Percentiles rank a stretch among this genome's conserved stretches.
Conservation (phyloP, 805 yeast genomes). For the Ogataea henricii region DNA sequence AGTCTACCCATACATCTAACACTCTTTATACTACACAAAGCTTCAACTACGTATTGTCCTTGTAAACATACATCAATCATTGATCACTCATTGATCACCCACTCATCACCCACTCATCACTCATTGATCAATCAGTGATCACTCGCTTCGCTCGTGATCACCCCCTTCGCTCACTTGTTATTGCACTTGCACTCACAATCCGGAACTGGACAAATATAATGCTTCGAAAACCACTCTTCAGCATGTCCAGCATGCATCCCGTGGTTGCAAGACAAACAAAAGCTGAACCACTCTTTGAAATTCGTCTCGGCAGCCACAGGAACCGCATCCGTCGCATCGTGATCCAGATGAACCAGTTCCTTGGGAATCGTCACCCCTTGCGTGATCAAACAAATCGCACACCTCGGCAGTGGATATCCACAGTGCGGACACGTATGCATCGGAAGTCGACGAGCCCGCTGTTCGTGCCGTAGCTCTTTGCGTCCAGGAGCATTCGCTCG, state of each 20-base stretch:
- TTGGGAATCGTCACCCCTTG: slow-evolving; percentile 66
- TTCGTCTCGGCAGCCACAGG: slow-evolving; percentile 38
- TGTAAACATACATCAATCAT: no score
- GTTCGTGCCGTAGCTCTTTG: slow-evolving; percentile 3
- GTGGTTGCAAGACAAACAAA: slow-evolving; percentile 88
- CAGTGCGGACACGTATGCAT: slow-evolving; percentile 70
- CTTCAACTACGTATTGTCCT: no score
- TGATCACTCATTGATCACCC: no score
- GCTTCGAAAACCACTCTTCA: slow-evolving; percentile 91
- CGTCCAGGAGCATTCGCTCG: background rate
- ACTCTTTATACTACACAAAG: no score
- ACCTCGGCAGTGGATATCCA: slow-evolving; percentile 83
- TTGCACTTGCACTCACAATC: slow-evolving; percentile 87
- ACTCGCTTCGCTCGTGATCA: background rate
- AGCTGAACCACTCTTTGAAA: slow-evolving; percentile 85
- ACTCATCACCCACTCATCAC: no score
- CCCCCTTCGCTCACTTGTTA: slow-evolving; percentile 32
- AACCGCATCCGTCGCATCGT: slow-evolving; percentile 17
- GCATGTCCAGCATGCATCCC: slow-evolving; percentile 96
- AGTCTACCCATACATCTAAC: no score
- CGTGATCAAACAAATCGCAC: slow-evolving; percentile 84
- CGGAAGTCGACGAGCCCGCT: slow-evolving; percentile 9
- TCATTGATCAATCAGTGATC: background rate
- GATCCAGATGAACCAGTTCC: slow-evolving; percentile 34
- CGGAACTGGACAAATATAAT: slow-evolving; percentile 90